Evolutionary conservation across 192 early-diverging fungal species (phyloP).

Genomic region (Coemansia interrupta): DNA sequence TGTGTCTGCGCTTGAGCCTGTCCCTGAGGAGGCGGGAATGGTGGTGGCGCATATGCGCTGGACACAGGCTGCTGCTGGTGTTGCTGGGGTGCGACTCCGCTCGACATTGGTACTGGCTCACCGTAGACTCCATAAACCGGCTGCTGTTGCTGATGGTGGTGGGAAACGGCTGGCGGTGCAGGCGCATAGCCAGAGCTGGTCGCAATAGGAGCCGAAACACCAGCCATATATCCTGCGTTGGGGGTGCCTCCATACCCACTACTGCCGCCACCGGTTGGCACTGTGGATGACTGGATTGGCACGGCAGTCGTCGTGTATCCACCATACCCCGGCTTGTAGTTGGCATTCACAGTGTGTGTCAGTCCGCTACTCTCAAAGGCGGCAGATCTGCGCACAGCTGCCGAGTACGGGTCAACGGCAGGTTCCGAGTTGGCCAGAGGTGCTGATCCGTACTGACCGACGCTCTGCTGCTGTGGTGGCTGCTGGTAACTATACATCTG

Average conservation of each 20-base stretch:
- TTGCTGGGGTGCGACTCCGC: constrained; percentile 9
- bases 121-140: constrained; percentile 23
- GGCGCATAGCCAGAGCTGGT: constrained; percentile 22
- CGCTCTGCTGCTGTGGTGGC: constrained; percentile 15
- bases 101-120: constrained; percentile 9
- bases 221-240: constrained; percentile 7
- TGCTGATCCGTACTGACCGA: constrained; percentile 5
- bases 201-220: constrained; percentile 7
- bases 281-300: constrained; percentile 15
- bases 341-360: constrained; percentile 12
- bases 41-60: constrained; percentile 21
- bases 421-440: constrained; percentile 13
- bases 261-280: constrained; percentile 11
- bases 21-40: constrained; percentile 16
- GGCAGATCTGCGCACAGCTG: constrained; percentile 23
- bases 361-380: constrained; percentile 16
- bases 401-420: constrained; percentile 31
- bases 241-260: constrained; percentile 1
- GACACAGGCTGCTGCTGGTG: constrained; percentile 19
- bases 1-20: constrained; percentile 16
- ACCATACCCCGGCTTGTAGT: constrained; percentile 39
- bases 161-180: constrained; percentile 3
- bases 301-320: constrained; percentile 29
- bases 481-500: constrained; percentile 2
- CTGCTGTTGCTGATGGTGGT: constrained; percentile 17